Base-by-base conservation (phyloP, 345 rosid species). In the Heritiera littoralis region DNA sequence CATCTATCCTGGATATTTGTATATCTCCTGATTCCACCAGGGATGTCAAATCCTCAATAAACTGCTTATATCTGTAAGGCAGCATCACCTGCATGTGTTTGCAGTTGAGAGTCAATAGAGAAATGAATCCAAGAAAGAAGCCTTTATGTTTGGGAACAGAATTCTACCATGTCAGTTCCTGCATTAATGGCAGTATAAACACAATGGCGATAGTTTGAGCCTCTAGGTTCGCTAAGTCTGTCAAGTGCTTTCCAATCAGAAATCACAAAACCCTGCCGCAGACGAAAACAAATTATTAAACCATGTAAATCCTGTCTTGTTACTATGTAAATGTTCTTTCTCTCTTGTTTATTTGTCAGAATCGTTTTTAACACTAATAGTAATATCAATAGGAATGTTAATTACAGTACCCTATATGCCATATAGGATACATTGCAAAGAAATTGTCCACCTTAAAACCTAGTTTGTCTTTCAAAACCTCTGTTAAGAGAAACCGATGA, bases 171-270 rank as follows among this genome's bases (percentile, higher is more conserved):
- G 90, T 95, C 98, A 20, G 90, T 87, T 87, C 98, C 98, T 52
- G 98, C 98, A 86, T 88, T 95, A 75, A 93, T 81, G 1, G 98
- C 90, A 76, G 81, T 54, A 43, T 89, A 84, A 66, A 93, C 74
- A 78, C 94, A 88, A 59, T 66, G 41, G 30, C 88, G 90, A 78
- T 89, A 93, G 89, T 95, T 90, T 66, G 91, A 90, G 77, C 97
- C 98, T 43, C 9, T 67, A 17, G 95, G 93, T 77, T 82, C 51
- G 74, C 89, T 80, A 76, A 95, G 97, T 79, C 89, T 82, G 80
- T 93, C 90, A 71, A 93, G 80, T 82, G 75, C 98, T 89, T 90
- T 93, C 95, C 95, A 95, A 83, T 95, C 98, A 18, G 98, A 92
- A 58, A 93, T 84, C 74, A 93, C 60, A 82, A 90, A 81, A 28